Evolutionary conservation across 805 yeast species (phyloP), one percentile per base, ranked within the genome.

Genomic region (Lipomyces kockii): DNA sequence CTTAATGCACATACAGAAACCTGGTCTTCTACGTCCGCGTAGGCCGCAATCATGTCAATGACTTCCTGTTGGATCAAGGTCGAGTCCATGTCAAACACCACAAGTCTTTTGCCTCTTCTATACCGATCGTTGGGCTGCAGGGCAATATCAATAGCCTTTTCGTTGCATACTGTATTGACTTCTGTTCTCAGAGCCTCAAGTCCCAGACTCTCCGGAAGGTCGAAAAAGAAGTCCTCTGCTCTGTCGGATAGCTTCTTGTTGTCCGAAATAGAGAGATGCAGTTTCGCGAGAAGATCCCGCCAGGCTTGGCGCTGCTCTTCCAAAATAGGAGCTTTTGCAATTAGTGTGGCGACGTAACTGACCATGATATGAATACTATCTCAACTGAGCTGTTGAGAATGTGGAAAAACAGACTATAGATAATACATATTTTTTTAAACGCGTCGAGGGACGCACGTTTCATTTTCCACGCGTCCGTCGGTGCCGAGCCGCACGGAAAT

Each of bases 21-120:
- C 77, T 91, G 83, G 5, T 84, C 87, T 75, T 95, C 97, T 43
- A 95, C 97, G 72, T 85, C 84, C n/a, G 97, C 98, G 74, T 91
- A 89, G 0, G 92, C 92, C 2, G 99, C 99, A 72, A 95, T 94
- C 76, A 95, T 79, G 76, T 95, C 99, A 73, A 95, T 95, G 52
- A 95, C 98, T 79, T 95, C 99, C 79, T 95, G 98, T 77, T 90
- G 88, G 71, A 95, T 95, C 76, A 95, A 81, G 0, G 99, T 95
- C 0, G 98, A 92, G 80, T 95, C 99, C 99, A 95, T 95, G 75
- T 95, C 99, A 76, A 95, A 95, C 11, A 96, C 91, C 69, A 91
- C 88, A 60, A 95, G 81, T 74, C 86, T 51, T 55, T 67, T 71
- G 12, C 62, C 64, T 46, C 35, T 51, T 20, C 70, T 29, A 32